These are phyloP conservation scores for Cupressus sempervirens DNA, from an alignment of 75 land plant species.

Conservation along the genomic window DNA sequence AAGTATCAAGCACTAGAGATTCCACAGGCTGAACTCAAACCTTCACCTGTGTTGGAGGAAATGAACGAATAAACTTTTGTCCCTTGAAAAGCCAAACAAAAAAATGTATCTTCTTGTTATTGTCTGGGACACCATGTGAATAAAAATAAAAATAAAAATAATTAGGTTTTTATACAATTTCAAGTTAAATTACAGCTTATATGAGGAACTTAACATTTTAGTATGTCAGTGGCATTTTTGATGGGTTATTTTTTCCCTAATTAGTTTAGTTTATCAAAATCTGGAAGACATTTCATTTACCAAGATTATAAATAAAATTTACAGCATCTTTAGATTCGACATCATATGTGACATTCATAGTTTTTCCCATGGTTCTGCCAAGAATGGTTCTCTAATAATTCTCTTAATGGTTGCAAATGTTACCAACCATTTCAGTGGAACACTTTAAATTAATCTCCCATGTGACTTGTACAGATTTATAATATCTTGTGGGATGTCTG, in stretches of 20 bases:
- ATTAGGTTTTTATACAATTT: not conserved
- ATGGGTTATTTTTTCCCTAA: not conserved
- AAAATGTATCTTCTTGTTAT: not conserved
- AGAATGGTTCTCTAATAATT: too few relatives aligned
- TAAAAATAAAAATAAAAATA: too few relatives aligned
- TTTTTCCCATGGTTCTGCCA: too few relatives aligned
- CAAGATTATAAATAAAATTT: not conserved
- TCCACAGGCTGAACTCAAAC: slow-evolving; percentile 23
- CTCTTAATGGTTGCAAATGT: too few relatives aligned
- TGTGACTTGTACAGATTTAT: too few relatives aligned
- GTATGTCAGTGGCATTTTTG: not conserved
- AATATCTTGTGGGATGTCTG: too few relatives aligned
- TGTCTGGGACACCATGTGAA: not conserved
- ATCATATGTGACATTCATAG: too few relatives aligned
- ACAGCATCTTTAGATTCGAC: not conserved
- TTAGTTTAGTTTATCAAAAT: not conserved
- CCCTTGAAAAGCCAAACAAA: not conserved
- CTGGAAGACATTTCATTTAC: not conserved
- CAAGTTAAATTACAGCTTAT: not conserved
- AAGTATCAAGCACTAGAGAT: slow-evolving; percentile 70
- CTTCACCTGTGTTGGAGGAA: slow-evolving; percentile 15
- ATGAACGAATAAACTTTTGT: not conserved
- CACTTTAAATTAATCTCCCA: too few relatives aligned
- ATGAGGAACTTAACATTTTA: not conserved
- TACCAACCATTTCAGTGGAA: too few relatives aligned